Evolutionary conservation across 345 rosid genomes (phyloP).

Genomic region (Pistacia integerrima): DNA sequence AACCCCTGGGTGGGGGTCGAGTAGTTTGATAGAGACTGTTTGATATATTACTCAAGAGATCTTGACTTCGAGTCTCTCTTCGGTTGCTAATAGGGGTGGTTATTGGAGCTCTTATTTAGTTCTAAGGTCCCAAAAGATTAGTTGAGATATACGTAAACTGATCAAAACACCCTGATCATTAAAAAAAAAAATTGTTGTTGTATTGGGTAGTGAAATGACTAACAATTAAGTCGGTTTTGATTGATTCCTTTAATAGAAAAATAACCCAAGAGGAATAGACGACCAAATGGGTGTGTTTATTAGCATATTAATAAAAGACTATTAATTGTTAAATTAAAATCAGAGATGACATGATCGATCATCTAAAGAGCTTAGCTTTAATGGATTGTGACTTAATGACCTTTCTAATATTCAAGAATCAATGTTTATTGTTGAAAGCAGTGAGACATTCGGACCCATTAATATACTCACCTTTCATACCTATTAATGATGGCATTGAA

Average conservation of each 20-base stretch:
- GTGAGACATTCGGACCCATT: slow-evolving; percentile 20
- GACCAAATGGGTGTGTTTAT: neutral
- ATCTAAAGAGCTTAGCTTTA: neutral
- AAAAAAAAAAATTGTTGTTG: too few species aligned
- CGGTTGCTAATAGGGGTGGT: too few species aligned
- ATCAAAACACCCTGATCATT: too few species aligned
- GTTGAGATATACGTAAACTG: too few species aligned
- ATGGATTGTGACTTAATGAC: neutral
- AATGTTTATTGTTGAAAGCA: slow-evolving; percentile 15
- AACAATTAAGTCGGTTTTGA: neutral
- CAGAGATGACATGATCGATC: neutral
- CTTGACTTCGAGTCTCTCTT: too few species aligned
- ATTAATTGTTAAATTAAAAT: neutral
- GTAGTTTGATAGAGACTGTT: too few species aligned
- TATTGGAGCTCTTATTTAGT: too few species aligned
- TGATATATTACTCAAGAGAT: too few species aligned
- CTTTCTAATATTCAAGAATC: neutral
- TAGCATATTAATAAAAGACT: too few species aligned
- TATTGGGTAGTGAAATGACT: neutral
- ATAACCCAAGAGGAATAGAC: neutral
- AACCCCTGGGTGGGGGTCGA: neutral
- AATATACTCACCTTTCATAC: neutral
- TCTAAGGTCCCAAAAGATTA: too few species aligned
- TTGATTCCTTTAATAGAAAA: slow-evolving; percentile 1
- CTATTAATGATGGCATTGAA: slow-evolving; percentile 7